These are phyloP conservation scores for Adiantum capillusveneris DNA, from an alignment of 75 land plant species.

Conservation along the genomic window DNA sequence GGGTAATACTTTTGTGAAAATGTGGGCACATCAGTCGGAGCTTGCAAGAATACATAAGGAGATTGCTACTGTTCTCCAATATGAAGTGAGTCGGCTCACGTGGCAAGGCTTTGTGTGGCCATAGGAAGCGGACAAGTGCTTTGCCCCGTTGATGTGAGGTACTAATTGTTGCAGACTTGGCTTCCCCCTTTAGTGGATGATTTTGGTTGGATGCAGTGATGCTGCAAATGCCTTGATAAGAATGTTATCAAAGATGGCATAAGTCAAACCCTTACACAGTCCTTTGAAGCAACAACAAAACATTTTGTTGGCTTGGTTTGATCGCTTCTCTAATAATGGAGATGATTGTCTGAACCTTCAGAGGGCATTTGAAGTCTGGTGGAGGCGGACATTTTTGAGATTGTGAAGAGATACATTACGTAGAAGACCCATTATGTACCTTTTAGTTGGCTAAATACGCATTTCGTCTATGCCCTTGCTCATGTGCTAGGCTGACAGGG, in stretches of 20 bases:
- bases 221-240: slow-evolving; percentile 62
- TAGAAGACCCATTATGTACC: too few relatives aligned
- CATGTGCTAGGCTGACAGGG: too few relatives aligned
- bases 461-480: too few relatives aligned
- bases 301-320: slow-evolving; percentile 64
- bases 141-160: slow-evolving; percentile 54
- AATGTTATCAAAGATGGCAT: slow-evolving; percentile 82
- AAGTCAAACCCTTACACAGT: slow-evolving; percentile 64
- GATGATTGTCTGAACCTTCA: slow-evolving; percentile 79
- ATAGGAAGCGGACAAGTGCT: slow-evolving; percentile 77
- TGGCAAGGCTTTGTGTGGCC: slow-evolving; percentile 69
- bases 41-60: slow-evolving; percentile 50
- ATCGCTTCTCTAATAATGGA: slow-evolving; percentile 56
- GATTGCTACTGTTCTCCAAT: slow-evolving; percentile 46
- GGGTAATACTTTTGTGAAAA: slow-evolving; percentile 47
- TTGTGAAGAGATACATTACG: slow-evolving; percentile 25
- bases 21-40: slow-evolving; percentile 62
- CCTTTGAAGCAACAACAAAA: slow-evolving; percentile 71
- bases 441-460: too few relatives aligned
- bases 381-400: slow-evolving; percentile 75
- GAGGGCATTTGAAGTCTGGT: slow-evolving; percentile 85
- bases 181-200: slow-evolving; percentile 64
- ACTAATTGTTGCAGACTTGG: slow-evolving; percentile 52
- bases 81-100: slow-evolving; percentile 67
- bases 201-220: slow-evolving; percentile 70